A percentile compares a stretch with the other conserved stretches of the same genome.
phyloP scores from a whole-genome alignment of 2,329 filamentous ascomycete species.

The Chaetomium strumarium region DNA sequence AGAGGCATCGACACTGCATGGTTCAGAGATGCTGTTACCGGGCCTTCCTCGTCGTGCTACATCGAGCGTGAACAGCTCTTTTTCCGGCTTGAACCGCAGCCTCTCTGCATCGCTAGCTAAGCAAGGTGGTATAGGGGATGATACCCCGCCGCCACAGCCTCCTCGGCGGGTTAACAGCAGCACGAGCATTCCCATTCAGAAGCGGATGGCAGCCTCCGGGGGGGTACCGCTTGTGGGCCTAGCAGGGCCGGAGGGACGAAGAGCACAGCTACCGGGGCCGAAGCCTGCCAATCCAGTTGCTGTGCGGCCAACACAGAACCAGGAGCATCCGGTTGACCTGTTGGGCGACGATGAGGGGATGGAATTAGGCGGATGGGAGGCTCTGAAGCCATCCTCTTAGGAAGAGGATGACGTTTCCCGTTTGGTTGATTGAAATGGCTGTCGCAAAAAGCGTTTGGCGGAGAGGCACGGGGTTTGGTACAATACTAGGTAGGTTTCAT shows the following conservation, averaged over 20 bases:
- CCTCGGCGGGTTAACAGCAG: constrained; percentile 24
- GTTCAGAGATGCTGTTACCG: constrained; percentile 1
- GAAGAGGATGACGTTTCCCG: background rate
- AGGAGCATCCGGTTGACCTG: constrained; percentile 38
- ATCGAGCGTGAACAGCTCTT: constrained; percentile 6
- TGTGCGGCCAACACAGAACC: constrained; percentile 25
- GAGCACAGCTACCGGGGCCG: constrained; percentile 20
- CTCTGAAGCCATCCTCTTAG: constrained; percentile 43
- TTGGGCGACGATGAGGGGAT: constrained; percentile 37
- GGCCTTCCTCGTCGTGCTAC: constrained; percentile 14
- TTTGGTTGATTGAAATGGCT: background rate
- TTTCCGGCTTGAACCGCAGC: background rate
- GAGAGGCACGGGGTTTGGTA: no score
- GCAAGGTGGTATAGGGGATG: constrained; percentile 6
- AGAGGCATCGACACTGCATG: constrained; percentile 1
- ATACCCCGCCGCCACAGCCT: constrained; percentile 16
- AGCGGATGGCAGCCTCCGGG: constrained; percentile 18
- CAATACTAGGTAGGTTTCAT: no score
- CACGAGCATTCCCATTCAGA: constrained; percentile 17
- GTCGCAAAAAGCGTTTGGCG: no score
- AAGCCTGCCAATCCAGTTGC: constrained; percentile 20
- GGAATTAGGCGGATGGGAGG: constrained; percentile 50
- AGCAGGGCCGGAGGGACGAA: constrained; percentile 15
- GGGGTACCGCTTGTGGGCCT: constrained; percentile 22
- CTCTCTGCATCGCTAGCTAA: background rate